phyloP scores from a whole-genome alignment of 176 grass and related monocot species.

The Leersia perrieri region DNA sequence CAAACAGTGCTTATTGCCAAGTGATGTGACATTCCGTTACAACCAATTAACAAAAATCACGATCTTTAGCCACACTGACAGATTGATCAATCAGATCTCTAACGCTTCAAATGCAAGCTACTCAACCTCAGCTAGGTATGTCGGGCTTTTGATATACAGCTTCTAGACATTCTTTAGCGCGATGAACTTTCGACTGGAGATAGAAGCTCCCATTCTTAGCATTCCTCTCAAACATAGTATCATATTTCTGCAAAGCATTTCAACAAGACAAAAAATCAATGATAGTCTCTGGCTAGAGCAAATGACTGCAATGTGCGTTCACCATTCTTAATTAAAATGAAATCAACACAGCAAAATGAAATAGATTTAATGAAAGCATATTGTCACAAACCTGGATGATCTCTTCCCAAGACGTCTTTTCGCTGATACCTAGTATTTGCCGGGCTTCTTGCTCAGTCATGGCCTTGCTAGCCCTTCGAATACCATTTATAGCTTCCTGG shows the following conservation, averaged over 20 bases:
- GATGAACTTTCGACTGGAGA: slow-evolving; percentile 89
- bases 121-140: slow-evolving; percentile 25
- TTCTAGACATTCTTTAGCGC: slow-evolving; percentile 87
- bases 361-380: background rate
- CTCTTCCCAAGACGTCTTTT: slow-evolving; percentile 76
- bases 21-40: background rate
- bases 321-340: background rate
- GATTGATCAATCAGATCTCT: background rate
- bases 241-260: slow-evolving; percentile 67
- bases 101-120: background rate
- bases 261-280: background rate
- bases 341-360: background rate
- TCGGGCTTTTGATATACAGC: slow-evolving; percentile 47
- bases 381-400: slow-evolving; percentile 52
- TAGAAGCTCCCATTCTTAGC: slow-evolving; percentile 86
- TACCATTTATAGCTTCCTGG: slow-evolving; percentile 74
- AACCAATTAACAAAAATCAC: slow-evolving; percentile 18
- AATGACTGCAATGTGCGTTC: background rate
- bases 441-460: slow-evolving; percentile 92
- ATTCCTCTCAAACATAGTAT: slow-evolving; percentile 80
- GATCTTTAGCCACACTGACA: background rate
- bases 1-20: slow-evolving; percentile 21
- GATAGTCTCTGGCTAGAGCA: background rate
- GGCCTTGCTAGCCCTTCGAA: slow-evolving; percentile 61
- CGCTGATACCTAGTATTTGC: slow-evolving; percentile 65